Evolutionary conservation across 2,329 filamentous ascomycete genomes (phyloP), one percentile per base, ranked within the genome.

Genomic region (Metarhizium humberi): DNA sequence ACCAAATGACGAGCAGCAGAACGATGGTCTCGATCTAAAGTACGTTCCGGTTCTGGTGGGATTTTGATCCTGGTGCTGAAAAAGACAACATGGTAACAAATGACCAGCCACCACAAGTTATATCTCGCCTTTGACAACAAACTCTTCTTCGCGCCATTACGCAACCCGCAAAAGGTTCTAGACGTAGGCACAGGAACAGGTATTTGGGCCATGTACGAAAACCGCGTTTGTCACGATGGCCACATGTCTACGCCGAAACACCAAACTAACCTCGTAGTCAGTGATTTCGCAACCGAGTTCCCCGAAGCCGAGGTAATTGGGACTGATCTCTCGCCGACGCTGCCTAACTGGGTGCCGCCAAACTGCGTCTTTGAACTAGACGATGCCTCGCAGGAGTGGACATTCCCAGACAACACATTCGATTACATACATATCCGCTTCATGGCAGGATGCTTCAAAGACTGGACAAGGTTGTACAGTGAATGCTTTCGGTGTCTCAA

Each of bases 161-260:
- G 71, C 13, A 63, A 68, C 10, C 60, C 57, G 14, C 61, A 75
- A 50, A 62, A 61, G 53, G 62, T 77, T 3, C 63, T 76, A 20
- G 75, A 78, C 57, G 57, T 77, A 32, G 75, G 74, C 69, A 67
- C 57, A 58, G 69, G 52, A 71, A 74, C 40, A 7, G 40, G 40
- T 3, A 43, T 43, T n/a, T 43, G 40, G 40, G 40, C 40, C 40
- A 43, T 10, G 34, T 36, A 36, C 34, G 34, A 25, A 25, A 25
- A 25, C 25, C 25, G 3, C 25, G 25, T 36, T 36, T 10, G 7
- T 8, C 8, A 36, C 4, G 4, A 8, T 3, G 1, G 34, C 34
- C 8, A 1, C 6, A 36, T 36, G 3, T 13, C 1, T 36, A 36
- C 8, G 6, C 34, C 34, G 7, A 36, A 5, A 1, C 34, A 4